Evolutionary conservation across 345 rosid genomes (phyloP).

Genomic region (Mercurialis annua): DNA sequence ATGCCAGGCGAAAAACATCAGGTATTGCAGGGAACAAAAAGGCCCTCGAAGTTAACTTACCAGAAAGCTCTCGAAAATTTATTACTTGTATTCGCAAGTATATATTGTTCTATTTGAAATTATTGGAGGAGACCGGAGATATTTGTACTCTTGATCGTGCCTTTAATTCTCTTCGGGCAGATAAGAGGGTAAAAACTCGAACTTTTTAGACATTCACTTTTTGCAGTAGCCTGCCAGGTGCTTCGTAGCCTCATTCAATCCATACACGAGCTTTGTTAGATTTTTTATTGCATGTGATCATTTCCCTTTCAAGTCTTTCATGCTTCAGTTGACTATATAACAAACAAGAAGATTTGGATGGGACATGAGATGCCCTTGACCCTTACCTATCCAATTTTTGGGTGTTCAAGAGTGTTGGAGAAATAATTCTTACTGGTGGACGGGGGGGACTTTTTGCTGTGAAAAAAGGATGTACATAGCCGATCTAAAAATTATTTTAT

Average conservation of each 20-base stretch:
- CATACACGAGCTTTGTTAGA: not conserved
- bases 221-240: not conserved
- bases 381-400: not conserved
- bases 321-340: slow-evolving; percentile 4
- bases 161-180: slow-evolving; percentile 72
- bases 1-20: slow-evolving; percentile 76
- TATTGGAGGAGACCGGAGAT: slow-evolving; percentile 89
- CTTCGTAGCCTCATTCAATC: slow-evolving; percentile 11
- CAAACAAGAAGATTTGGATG: not conserved
- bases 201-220: slow-evolving; percentile 8
- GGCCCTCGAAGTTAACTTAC: slow-evolving; percentile 83
- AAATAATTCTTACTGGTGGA: not conserved
- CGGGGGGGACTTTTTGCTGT: not conserved
- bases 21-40: slow-evolving; percentile 76
- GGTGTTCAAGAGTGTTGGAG: not conserved
- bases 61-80: slow-evolving; percentile 96
- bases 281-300: not conserved
- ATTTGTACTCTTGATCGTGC: slow-evolving; percentile 80
- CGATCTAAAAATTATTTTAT: not conserved
- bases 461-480: not conserved
- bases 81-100: slow-evolving; percentile 93
- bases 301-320: not conserved
- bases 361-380: not conserved
- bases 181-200: slow-evolving; percentile 72
- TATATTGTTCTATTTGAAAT: slow-evolving; percentile 77